phyloP scores from a whole-genome alignment of 2,329 filamentous ascomycete genomes.

The Ophiostoma sp. region DNA sequence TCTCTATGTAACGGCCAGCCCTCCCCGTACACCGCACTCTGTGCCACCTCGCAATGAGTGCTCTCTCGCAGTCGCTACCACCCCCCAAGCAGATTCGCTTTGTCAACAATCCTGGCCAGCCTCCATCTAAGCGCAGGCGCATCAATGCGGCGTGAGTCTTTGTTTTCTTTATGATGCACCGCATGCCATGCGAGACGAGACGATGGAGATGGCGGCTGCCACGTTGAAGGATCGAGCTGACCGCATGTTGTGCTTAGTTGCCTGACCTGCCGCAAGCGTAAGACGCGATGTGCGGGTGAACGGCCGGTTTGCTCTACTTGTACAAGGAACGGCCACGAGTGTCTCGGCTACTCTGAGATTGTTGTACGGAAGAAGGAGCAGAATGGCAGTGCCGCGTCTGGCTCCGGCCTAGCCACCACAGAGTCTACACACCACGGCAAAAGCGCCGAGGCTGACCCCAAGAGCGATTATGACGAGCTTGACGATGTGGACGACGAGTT shows the following conservation, averaged over 20 bases:
- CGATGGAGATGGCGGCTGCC: too few relatives aligned
- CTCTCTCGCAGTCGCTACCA: constrained; percentile 41
- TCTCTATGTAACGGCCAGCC: constrained; percentile 27
- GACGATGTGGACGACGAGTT: neutral
- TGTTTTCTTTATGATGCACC: neutral
- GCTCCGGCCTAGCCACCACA: neutral
- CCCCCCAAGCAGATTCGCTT: constrained; percentile 64
- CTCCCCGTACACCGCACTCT: constrained; percentile 18
- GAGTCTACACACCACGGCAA: too few relatives aligned
- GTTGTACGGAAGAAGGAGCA: constrained; percentile 28
- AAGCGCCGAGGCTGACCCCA: neutral
- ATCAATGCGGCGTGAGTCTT: constrained; percentile 69
- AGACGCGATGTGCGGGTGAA: constrained; percentile 70
- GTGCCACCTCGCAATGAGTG: constrained; percentile 39
- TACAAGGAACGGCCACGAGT: constrained; percentile 63
- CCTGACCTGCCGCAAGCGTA: constrained; percentile 67
- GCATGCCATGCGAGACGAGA: too few relatives aligned
- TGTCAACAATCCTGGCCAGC: constrained; percentile 75
- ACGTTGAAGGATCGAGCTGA: too few relatives aligned
- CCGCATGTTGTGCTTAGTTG: constrained; percentile 42
- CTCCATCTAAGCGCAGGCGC: constrained; percentile 69
- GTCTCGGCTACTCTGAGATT: constrained; percentile 59
- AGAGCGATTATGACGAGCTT: neutral
- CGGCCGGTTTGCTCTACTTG: constrained; percentile 68
- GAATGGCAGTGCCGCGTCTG: neutral